These are phyloP conservation scores for Curvularia verruculosa DNA, from an alignment of 2,329 filamentous ascomycete genomes.

Conservation along the genomic window DNA sequence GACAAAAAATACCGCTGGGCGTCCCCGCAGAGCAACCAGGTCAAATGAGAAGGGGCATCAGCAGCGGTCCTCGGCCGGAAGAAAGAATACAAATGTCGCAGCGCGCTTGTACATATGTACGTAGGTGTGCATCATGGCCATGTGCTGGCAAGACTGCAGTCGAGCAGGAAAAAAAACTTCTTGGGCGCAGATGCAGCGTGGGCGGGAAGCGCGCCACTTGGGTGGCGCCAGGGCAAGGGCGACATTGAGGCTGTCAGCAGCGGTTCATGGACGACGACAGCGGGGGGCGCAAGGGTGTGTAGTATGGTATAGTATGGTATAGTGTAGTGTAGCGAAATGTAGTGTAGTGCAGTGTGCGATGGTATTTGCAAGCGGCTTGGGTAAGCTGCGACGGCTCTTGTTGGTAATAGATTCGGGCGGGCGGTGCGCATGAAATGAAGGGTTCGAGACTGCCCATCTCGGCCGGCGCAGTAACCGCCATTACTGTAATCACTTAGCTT, in stretches of 20 bases:
- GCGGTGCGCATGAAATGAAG: conserved; percentile 22
- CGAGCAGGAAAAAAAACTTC: not conserved
- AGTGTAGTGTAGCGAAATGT: too few relatives aligned
- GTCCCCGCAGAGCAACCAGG: too few relatives aligned
- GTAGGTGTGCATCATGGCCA: not conserved
- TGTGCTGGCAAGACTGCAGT: not conserved
- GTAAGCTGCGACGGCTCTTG: not conserved
- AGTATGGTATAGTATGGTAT: too few relatives aligned
- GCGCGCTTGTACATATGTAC: not conserved
- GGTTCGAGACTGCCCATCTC: conserved; percentile 20
- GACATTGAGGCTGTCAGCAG: not conserved
- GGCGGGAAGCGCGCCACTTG: conserved; percentile 1
- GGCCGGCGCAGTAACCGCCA: not conserved
- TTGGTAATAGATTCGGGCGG: conserved; percentile 2
- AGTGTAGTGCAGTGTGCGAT: too few relatives aligned
- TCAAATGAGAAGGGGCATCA: not conserved
- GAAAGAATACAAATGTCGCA: too few relatives aligned
- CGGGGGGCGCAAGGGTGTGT: too few relatives aligned
- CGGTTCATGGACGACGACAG: not conserved
- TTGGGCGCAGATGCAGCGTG: not conserved
- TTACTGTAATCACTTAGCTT: conserved; percentile 7
- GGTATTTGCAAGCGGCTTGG: not conserved
- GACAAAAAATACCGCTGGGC: not conserved
- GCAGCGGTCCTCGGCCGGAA: not conserved
- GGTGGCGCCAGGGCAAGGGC: not conserved